Percentiles rank a stretch among this genome's conserved stretches.
phyloP scores from a whole-genome alignment of 331 rosid species.

The Telfairia occidentalis region DNA sequence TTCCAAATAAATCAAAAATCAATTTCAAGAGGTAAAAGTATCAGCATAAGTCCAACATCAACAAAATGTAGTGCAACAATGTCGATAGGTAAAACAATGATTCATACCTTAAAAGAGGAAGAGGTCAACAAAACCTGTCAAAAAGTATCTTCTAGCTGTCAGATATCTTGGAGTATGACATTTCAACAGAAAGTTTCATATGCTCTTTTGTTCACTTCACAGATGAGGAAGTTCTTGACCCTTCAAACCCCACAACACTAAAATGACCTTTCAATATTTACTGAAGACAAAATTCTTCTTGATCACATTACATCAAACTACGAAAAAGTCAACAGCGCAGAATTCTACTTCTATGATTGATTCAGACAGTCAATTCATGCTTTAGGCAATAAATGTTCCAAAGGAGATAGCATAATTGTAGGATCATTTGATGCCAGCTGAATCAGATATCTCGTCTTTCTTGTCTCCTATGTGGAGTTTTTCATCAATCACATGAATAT shows the following conservation, averaged over 20 bases:
- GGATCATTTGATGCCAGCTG: slow-evolving; percentile 1
- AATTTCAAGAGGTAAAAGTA: background rate
- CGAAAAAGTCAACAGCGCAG: background rate
- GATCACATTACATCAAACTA: background rate
- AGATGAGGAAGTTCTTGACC: background rate
- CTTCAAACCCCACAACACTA: slow-evolving; percentile 32
- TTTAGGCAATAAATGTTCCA: background rate
- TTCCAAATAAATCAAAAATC: background rate
- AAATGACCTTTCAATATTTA: slow-evolving; percentile 26
- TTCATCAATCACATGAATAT: slow-evolving; percentile 45
- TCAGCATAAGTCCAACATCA: background rate
- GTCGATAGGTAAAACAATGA: background rate
- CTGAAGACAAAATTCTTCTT: slow-evolving; percentile 18
- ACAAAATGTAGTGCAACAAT: background rate
- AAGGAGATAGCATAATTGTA: background rate
- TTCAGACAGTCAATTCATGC: background rate
- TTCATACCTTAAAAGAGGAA: slow-evolving; percentile 39
- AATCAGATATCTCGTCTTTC: slow-evolving; percentile 17
- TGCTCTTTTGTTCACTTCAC: slow-evolving; percentile 20
- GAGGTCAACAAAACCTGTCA: slow-evolving; percentile 30
- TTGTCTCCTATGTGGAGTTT: slow-evolving; percentile 22
- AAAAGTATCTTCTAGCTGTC: slow-evolving; percentile 21
- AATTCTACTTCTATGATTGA: background rate
- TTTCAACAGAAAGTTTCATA: slow-evolving; percentile 38
- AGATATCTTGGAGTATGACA: slow-evolving; percentile 21